Conservation (phyloP, 164 flowering plant genomes). For the Umbellularia californica region DNA sequence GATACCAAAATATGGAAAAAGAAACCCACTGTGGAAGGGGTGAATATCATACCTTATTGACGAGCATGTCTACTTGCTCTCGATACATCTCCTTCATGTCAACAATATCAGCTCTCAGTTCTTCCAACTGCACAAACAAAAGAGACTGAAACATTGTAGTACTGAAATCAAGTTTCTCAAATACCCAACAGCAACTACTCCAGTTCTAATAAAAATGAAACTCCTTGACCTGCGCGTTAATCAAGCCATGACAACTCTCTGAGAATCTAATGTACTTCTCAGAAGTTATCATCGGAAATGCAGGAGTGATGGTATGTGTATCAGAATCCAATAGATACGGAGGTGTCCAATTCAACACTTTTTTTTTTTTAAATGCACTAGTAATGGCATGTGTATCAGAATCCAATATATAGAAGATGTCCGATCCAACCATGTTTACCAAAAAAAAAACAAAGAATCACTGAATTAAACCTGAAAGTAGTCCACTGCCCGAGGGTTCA, state of each 20-base stretch:
- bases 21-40: neutral
- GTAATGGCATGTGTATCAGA: no score
- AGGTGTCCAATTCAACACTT: no score
- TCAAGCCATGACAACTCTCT: neutral
- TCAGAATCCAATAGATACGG: no score
- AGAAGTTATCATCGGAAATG: no score
- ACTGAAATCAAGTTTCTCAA: neutral
- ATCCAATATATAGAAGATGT: no score
- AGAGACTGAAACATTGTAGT: neutral
- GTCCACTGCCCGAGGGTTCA: neutral
- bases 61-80: constrained; percentile 96
- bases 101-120: constrained; percentile 87
- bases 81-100: constrained; percentile 98
- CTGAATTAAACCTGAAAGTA: neutral
- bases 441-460: no score
- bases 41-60: constrained; percentile 59
- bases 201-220: neutral
- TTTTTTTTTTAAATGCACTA: no score
- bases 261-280: no score
- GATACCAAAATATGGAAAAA: neutral
- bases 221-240: neutral
- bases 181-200: neutral
- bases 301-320: no score
- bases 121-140: constrained; percentile 66
- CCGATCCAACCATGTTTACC: no score